Evolutionary conservation across 225 moss, liverwort and hornwort species (phyloP).

Genomic region (Bryum argenteum): DNA sequence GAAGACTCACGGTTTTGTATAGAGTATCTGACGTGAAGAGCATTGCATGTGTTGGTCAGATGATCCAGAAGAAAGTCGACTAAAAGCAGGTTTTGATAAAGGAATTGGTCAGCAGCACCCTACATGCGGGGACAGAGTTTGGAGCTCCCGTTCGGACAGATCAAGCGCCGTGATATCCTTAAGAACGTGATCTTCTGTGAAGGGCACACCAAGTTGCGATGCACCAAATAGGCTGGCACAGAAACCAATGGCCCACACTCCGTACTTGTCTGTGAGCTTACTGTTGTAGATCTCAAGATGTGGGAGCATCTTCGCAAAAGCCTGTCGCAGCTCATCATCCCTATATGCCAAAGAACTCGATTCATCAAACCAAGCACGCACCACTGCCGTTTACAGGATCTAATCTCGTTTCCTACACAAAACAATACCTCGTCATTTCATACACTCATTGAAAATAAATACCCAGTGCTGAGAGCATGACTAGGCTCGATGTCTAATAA

Average conservation of each 20-base stretch:
- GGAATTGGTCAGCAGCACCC: slow-evolving; percentile 31
- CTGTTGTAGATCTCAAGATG: slow-evolving; percentile 88
- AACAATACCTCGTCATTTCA: too few species aligned
- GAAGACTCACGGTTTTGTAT: neutral
- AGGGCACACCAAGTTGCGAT: slow-evolving; percentile 47
- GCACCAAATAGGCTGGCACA: slow-evolving; percentile 73
- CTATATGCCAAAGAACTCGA: slow-evolving; percentile 30
- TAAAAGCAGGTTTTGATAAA: neutral
- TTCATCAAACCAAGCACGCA: slow-evolving; percentile 4
- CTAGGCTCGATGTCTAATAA: too few species aligned
- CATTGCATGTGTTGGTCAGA: neutral
- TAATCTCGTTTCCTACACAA: too few species aligned
- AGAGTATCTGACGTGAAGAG: neutral
- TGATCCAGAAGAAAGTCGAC: neutral
- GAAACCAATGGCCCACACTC: slow-evolving; percentile 81
- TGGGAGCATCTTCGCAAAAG: slow-evolving; percentile 48
- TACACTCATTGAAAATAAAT: too few species aligned
- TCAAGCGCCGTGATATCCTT: slow-evolving; percentile 73
- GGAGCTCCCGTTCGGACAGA: slow-evolving; percentile 68
- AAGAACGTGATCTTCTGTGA: slow-evolving; percentile 43
- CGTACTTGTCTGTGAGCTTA: slow-evolving; percentile 68
- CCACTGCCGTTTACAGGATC: neutral
- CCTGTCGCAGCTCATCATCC: slow-evolving; percentile 53
- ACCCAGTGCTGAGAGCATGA: too few species aligned
- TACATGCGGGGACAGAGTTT: slow-evolving; percentile 62